phyloP scores from a whole-genome alignment of 2,329 filamentous ascomycete species.

The Aureobasidium pullulans region DNA sequence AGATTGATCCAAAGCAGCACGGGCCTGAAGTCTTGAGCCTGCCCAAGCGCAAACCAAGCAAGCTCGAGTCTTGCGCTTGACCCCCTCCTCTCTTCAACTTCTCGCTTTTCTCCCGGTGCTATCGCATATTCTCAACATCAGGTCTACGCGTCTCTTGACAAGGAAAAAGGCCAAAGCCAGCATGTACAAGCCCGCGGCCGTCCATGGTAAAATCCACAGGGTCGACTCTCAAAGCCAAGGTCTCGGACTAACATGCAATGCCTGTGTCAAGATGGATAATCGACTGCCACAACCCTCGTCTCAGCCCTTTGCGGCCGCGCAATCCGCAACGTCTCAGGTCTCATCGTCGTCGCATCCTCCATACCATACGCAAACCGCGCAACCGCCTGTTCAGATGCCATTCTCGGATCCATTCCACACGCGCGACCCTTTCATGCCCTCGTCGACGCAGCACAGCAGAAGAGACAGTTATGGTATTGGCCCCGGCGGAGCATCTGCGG shows the following conservation, averaged over 20 bases:
- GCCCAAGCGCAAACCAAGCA: too few relatives aligned
- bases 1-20: too few relatives aligned
- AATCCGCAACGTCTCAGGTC: constrained; percentile 13
- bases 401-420: constrained; percentile 40
- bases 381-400: constrained; percentile 37
- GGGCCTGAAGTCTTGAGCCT: too few relatives aligned
- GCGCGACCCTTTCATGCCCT: constrained; percentile 41
- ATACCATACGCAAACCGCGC: constrained; percentile 26
- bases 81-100: background rate
- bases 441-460: constrained; percentile 28
- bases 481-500: constrained; percentile 17
- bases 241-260: background rate
- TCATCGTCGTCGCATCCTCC: constrained; percentile 30
- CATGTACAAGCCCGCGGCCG: constrained; percentile 7
- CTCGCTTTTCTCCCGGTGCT: too few relatives aligned
- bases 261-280: constrained; percentile 17
- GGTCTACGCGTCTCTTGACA: background rate
- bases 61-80: too few relatives aligned
- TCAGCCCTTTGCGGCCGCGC: constrained; percentile 5
- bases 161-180: background rate
- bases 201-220: background rate
- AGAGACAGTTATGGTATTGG: constrained; percentile 33
- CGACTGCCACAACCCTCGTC: constrained; percentile 29
- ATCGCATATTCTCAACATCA: background rate
- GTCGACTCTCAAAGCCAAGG: background rate